Conservation (phyloP, 1,139 yeast genomes). For the Zygosaccharomyces sapae region DNA sequence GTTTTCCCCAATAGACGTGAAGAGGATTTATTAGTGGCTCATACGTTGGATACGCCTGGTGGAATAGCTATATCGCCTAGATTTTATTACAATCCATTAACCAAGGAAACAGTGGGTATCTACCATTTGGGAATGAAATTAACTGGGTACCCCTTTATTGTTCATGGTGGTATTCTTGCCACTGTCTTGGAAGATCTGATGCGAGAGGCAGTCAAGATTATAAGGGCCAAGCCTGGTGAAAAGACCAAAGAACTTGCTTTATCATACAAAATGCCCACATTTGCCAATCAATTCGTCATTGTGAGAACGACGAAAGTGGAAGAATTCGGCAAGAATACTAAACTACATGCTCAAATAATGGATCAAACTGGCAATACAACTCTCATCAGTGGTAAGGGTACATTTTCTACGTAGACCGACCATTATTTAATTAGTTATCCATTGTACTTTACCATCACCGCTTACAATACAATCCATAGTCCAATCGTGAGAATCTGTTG, state of each 20-base stretch:
- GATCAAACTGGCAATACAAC: slow-evolving; percentile 45
- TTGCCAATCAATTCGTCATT: slow-evolving; percentile 74
- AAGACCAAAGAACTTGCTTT: slow-evolving; percentile 28
- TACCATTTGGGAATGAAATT: slow-evolving; percentile 75
- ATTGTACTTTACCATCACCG: slow-evolving; percentile 34
- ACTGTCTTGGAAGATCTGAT: slow-evolving; percentile 74
- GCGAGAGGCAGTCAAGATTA: slow-evolving; percentile 36
- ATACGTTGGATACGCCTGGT: slow-evolving; percentile 58
- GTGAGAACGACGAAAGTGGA: slow-evolving; percentile 48
- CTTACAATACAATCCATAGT: slow-evolving; percentile 56
- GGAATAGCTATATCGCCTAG: slow-evolving; percentile 73
- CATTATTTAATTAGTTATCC: slow-evolving; percentile 17
- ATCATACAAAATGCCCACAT: slow-evolving; percentile 64
- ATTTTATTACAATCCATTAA: slow-evolving; percentile 55
- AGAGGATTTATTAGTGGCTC: slow-evolving; percentile 36
- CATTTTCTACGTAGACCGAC: slow-evolving; percentile 25
- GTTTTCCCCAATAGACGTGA: slow-evolving; percentile 32
- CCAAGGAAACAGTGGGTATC: slow-evolving; percentile 60
- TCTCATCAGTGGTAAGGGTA: slow-evolving; percentile 44
- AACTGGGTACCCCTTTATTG: slow-evolving; percentile 81
- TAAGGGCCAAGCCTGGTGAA: slow-evolving; percentile 33
- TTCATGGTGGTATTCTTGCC: slow-evolving; percentile 89
- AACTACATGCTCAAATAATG: slow-evolving; percentile 39
- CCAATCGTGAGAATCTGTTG: slow-evolving; percentile 69
- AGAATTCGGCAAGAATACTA: slow-evolving; percentile 36